Evolutionary conservation across 306 rosid species (phyloP).

Genomic region (Cajanus cajan): DNA sequence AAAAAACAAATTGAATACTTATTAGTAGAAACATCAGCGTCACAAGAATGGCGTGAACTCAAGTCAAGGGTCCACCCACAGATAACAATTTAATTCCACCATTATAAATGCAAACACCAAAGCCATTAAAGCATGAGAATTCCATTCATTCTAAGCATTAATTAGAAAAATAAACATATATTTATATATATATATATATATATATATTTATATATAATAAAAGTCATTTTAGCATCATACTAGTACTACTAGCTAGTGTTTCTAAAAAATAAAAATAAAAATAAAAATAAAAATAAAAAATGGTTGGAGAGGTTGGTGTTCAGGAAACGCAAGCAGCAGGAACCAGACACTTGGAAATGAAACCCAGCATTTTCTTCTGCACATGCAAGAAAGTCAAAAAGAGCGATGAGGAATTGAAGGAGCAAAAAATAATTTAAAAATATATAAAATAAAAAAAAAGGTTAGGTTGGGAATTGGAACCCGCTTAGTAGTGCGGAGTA

Average conservation of each 20-base stretch:
- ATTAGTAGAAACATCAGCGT: not conserved
- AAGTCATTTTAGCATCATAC: too few relatives aligned
- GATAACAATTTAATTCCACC: too few relatives aligned
- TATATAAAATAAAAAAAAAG: not conserved
- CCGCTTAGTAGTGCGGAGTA: conserved; percentile 64
- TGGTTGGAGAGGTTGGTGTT: not conserved
- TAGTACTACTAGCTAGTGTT: too few relatives aligned
- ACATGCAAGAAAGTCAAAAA: not conserved
- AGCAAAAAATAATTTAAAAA: not conserved
- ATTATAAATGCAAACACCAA: too few relatives aligned
- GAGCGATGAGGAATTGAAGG: not conserved
- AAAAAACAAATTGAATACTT: not conserved
- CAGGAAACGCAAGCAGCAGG: conserved; percentile 81
- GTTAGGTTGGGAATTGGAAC: not conserved
- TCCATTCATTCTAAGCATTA: too few relatives aligned
- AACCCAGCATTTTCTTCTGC: conserved; percentile 78
- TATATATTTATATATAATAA: too few relatives aligned
- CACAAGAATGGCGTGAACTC: not conserved
- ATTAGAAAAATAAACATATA: too few relatives aligned
- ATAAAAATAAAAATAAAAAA: too few relatives aligned
- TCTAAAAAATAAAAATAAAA: too few relatives aligned
- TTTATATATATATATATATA: too few relatives aligned
- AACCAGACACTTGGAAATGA: conserved; percentile 75
- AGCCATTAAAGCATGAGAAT: too few relatives aligned
- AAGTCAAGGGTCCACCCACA: not conserved